These are phyloP conservation scores for Tardiomyces blankii DNA, from an alignment of 1,139 yeast species.

Conservation along the genomic window DNA sequence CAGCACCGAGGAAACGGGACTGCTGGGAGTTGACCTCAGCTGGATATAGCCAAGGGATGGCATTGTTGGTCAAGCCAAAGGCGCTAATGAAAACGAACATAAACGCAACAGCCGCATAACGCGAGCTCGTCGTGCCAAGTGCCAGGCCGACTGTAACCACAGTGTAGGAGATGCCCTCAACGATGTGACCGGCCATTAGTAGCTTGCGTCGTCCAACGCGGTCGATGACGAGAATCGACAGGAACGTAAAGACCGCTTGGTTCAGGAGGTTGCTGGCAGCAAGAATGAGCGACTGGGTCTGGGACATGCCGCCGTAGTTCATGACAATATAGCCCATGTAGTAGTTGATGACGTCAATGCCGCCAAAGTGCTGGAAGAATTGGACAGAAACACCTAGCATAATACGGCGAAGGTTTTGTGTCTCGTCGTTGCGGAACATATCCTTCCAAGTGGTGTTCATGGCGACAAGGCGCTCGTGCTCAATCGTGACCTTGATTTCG, in stretches of 20 bases:
- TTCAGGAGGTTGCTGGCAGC: constrained; percentile 51
- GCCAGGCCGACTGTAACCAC: neutral
- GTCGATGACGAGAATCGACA: constrained; percentile 34
- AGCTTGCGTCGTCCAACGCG: constrained; percentile 55
- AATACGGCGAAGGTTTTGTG: constrained; percentile 25
- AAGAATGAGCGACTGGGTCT: constrained; percentile 42
- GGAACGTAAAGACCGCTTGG: constrained; percentile 47
- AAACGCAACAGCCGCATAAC: neutral
- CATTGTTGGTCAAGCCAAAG: neutral
- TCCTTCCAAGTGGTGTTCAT: constrained; percentile 1
- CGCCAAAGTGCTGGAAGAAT: constrained; percentile 19
- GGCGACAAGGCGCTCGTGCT: constrained; percentile 1
- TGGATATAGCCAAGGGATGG: neutral
- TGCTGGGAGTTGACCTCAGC: neutral
- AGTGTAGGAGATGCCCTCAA: constrained; percentile 40
- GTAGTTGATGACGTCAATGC: constrained; percentile 21
- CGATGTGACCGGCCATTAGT: constrained; percentile 31
- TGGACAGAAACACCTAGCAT: constrained; percentile 49
- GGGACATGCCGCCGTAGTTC: constrained; percentile 29
- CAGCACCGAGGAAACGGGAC: neutral
- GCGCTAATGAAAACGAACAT: neutral
- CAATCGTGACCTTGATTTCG: constrained; percentile 1
- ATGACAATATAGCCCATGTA: constrained; percentile 24
- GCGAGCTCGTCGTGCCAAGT: neutral
- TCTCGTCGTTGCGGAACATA: constrained; percentile 31